Evolutionary conservation across 164 flowering plant genomes (phyloP).

Genomic region (Santalum album): DNA sequence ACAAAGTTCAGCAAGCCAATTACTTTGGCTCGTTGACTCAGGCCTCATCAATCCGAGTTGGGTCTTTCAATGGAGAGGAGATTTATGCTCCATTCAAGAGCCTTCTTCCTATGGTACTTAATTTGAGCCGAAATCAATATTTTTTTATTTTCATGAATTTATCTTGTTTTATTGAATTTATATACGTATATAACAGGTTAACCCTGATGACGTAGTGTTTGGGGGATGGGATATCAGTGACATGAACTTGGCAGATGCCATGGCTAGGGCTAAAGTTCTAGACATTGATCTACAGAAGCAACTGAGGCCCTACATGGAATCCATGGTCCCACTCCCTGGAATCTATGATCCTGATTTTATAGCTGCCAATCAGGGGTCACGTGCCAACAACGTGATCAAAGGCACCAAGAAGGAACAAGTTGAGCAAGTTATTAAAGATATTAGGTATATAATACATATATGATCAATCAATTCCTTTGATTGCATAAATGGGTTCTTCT

Average conservation of each 20-base stretch:
- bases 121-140: no score
- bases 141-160: no score
- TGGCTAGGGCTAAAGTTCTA: slow-evolving; percentile 89
- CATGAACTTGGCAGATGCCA: slow-evolving; percentile 93
- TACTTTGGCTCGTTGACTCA: slow-evolving; percentile 96
- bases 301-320: slow-evolving; percentile 93
- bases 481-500: neutral
- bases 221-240: slow-evolving; percentile 99
- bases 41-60: slow-evolving; percentile 87
- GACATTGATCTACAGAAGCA: slow-evolving; percentile 95
- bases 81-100: slow-evolving; percentile 99
- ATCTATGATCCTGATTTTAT: slow-evolving; percentile 93
- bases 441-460: slow-evolving; percentile 47
- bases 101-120: slow-evolving; percentile 85
- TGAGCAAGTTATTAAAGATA: slow-evolving; percentile 72
- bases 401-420: slow-evolving; percentile 92
- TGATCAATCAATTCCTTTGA: no score
- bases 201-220: slow-evolving; percentile 89
- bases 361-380: slow-evolving; percentile 90
- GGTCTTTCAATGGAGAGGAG: slow-evolving; percentile 96
- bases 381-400: slow-evolving; percentile 80
- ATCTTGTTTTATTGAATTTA: no score
- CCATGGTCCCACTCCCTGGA: slow-evolving; percentile 95
- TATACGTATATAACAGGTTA: slow-evolving; percentile 67
- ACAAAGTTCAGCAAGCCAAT: slow-evolving; percentile 92